Conservation (phyloP, 2,329 filamentous ascomycete genomes). For the Geosmithia putterillii region DNA sequence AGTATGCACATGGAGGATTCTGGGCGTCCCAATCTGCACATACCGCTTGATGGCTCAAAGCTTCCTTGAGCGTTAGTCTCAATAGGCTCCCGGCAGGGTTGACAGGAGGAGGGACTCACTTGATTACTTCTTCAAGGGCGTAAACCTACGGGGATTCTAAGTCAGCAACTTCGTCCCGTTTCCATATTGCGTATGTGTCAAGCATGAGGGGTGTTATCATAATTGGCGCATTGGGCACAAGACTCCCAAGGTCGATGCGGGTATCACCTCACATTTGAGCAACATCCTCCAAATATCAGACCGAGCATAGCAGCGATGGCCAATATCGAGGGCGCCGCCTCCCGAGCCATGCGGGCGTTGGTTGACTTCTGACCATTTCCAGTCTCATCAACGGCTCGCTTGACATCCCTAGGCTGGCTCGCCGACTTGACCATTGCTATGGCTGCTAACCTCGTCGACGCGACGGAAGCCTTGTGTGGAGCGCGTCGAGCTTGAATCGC, state of each 20-base stretch:
- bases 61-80: slow-evolving; percentile 28
- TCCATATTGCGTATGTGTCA: not conserved
- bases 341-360: not conserved
- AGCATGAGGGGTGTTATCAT: not conserved
- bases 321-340: slow-evolving; percentile 26
- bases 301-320: slow-evolving; percentile 57
- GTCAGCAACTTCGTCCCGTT: not conserved
- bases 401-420: not conserved
- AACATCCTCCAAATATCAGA: slow-evolving; percentile 92
- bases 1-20: not conserved
- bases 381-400: not conserved
- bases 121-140: slow-evolving; percentile 86
- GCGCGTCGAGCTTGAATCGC: not conserved
- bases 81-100: not conserved
- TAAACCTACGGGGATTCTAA: slow-evolving; percentile 53
- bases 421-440: not conserved
- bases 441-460: not conserved
- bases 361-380: not conserved
- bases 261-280: slow-evolving; percentile 61
- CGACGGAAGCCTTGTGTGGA: not conserved
- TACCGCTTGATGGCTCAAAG: slow-evolving; percentile 75
- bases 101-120: slow-evolving; percentile 46
- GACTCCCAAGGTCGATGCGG: not conserved
- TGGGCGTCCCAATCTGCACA: slow-evolving; percentile 4
- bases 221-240: not conserved